Base-by-base conservation (phyloP, 306 rosid species). In the Clitoria ternatea region DNA sequence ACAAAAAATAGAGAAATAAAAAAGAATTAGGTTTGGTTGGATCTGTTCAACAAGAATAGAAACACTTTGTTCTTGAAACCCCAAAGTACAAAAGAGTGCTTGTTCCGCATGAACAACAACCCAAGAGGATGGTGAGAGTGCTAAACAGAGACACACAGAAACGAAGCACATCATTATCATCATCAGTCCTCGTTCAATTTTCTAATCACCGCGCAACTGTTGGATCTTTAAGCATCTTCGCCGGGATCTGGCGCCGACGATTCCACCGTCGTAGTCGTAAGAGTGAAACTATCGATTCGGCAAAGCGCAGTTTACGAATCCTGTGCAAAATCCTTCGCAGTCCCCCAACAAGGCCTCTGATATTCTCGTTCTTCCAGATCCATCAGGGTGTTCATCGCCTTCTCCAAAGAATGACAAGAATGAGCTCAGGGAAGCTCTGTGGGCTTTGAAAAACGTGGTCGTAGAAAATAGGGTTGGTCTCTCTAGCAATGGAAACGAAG, bases 351-450 rank as follows among this genome's bases (percentile, higher is more conserved):
- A n/a, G n/a, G n/a, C n/a, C n/a, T n/a, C n/a, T n/a, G n/a, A n/a
- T n/a, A n/a, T n/a, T n/a, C n/a, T n/a, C n/a, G n/a, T n/a, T n/a
- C n/a, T n/a, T n/a, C n/a, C n/a, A n/a, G n/a, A n/a, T n/a, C 78
- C 73, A 52, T 60, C 73, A 35, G 73, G 61, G 72, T 62, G 71
- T 35, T 76, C 80, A 11, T 74, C 77, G 33, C 80, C 73, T 53
- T 70, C 43, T 22, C 43, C 84, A 45, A 85, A 73, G 64, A 55
- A 70, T 35, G 90, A 78, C 70, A 76, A 70, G 62, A 76, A 62
- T 43, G 49, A 29, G 43, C 70, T 57, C 7, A 44, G 66, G 36
- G 85, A 73, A 32, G 77, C 62, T 68, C 30, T 76, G 39, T 72
- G 35, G 2, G 77, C 73, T 63, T 66, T 74, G 49, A 76, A 57